A percentile compares a stretch with the other conserved stretches of the same genome.
These are phyloP conservation scores for Fusarium illudens DNA, from an alignment of 2,329 filamentous ascomycete species.

Conservation along the genomic window DNA sequence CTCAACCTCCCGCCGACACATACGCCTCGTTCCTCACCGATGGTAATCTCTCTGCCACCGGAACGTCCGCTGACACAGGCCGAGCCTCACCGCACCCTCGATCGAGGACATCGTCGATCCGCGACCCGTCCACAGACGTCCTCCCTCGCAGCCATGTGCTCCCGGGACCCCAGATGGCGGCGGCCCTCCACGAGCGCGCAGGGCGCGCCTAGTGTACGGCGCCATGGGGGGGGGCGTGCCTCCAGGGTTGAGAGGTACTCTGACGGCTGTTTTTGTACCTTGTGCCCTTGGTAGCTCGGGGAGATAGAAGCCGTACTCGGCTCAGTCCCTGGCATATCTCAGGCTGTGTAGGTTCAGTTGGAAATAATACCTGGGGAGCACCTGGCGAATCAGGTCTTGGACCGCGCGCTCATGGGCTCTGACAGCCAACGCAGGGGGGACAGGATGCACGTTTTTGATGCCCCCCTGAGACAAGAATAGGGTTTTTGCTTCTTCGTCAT, in stretches of 20 bases:
- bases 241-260: slow-evolving; percentile 12
- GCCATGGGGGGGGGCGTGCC: slow-evolving; percentile 18
- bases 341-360: slow-evolving; percentile 3
- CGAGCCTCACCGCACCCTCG: slow-evolving; percentile 26
- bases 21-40: slow-evolving; percentile 8
- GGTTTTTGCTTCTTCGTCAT: slow-evolving; percentile 18
- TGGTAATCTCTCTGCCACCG: slow-evolving; percentile 13
- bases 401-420: slow-evolving; percentile 33
- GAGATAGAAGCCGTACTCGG: background rate
- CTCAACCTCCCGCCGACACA: no score
- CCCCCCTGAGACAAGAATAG: slow-evolving; percentile 12
- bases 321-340: background rate
- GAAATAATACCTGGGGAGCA: slow-evolving; percentile 1
- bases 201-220: slow-evolving; percentile 13
- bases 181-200: background rate
- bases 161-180: slow-evolving; percentile 13
- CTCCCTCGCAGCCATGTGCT: slow-evolving; percentile 35
- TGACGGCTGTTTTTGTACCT: slow-evolving; percentile 2
- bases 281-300: background rate
- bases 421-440: slow-evolving; percentile 1
- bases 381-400: slow-evolving; percentile 32
- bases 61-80: slow-evolving; percentile 10
- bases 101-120: slow-evolving; percentile 17
- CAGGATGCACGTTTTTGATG: slow-evolving; percentile 11
- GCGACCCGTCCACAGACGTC: slow-evolving; percentile 32